Evolutionary conservation across 2,329 filamentous ascomycete species (phyloP), one percentile per base, ranked within the genome.

Genomic region (Fusarium heterosporum): DNA sequence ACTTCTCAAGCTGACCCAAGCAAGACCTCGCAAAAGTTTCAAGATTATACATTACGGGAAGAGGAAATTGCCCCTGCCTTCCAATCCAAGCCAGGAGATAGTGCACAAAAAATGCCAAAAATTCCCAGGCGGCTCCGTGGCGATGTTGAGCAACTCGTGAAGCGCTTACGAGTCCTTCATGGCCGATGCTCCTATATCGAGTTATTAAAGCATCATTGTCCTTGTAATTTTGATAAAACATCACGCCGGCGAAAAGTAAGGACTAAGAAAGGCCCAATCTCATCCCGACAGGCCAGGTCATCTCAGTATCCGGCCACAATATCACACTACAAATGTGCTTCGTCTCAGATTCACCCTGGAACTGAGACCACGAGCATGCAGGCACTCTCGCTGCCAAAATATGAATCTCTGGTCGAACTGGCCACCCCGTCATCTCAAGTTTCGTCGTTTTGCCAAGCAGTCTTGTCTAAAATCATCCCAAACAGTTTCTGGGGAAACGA

Each of bases 1-100:
- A 93, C 89, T 0, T 92, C 89, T 7, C 79, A 81, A 5, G 84
- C 90, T 16, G 85, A 96, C 74, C 75, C 74, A 22, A 84, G 79
- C 47, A 86, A 92, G 72, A 95, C 90, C 0, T 82, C 87, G 0
- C 90, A 95, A 70, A 86, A 85, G 26, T 89, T 95, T 73, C 92
- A 93, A 73, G 93, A 97, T 76, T 97, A 97, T 74, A 94, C 91
- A 0, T 76, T 93, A 12, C 89, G 95, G 17, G 95, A 98, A 73
- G 85, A 92, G 12, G 95, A 98, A 73, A 95, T 97, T 17, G 66
- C 74, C 10, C 69, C 72, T 13, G 78, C 61, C 7, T 68, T 76
- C 26, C 43, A 40, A 5, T 16, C 25, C 19, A 72, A 70, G 43
- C 6, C 59, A 39, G 56, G 69, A 40, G 48, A 66, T 26, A 29